Base-by-base conservation (phyloP, 192 early-diverging fungal species). In the Coemansia sp. region DNA sequence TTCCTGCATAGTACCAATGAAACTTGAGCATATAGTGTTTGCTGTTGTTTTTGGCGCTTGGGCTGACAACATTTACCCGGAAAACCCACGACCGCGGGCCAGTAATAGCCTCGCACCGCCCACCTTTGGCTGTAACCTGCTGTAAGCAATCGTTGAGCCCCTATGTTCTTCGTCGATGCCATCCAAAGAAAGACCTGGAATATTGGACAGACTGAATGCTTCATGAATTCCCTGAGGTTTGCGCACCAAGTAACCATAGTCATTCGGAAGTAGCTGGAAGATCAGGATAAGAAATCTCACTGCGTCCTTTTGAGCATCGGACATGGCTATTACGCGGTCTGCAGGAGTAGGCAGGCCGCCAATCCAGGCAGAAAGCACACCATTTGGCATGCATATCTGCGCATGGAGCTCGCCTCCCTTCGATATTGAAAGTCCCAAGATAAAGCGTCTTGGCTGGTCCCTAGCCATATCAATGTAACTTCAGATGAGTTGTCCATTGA, bases 31-130 rank as follows among this genome's bases (percentile, higher is more conserved):
- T 41, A 16, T 3, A 9, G 6, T 48, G 42, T 2, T 44, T 19
- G 21, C 16, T n/a, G 19, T 19, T 6, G 6, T 11, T 15, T 23
- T 32, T 15, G 54, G 54, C 11, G 43, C 4, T 10, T 26, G 26
- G 26, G 26, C 26, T 26, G 21, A 3, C 10, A 12, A 41, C 15
- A 1, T 37, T 11, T 12, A 32, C 61, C 0, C 0, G 3, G 39
- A 19, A 63, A 47, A 63, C 47, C 61, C 61, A 63, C 47, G 61
- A 48, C 8, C 61, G 61, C 12, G 42, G 44, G 6, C 61, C 61
- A 47, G 15, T 41, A 23, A 63, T 26, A 9, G n/a, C 61, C 2
- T 48, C 4, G 47, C 39, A 43, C 13, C 61, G 41, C 0, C 54
- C 54, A 12, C 61, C 44, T 2, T 12, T 13, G 9, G 61, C 61